Conservation (phyloP, 129 eudicot genomes). For the Ambrosia artemisiifolia region DNA sequence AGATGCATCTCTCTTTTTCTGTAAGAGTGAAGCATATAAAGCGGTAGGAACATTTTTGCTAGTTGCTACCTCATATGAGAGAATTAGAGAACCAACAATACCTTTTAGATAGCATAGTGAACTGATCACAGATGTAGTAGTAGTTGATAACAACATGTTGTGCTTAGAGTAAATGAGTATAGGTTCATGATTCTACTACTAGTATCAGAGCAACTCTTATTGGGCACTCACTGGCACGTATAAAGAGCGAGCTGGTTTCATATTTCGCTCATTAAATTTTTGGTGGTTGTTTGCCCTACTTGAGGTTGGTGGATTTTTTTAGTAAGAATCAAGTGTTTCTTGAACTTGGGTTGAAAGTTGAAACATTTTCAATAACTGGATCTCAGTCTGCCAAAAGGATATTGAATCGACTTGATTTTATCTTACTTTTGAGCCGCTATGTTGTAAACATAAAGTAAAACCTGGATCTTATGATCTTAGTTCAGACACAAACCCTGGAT, state of each 20-base stretch:
- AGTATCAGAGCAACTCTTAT: neutral
- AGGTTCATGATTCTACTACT: neutral
- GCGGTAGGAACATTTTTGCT: neutral
- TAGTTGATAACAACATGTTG: neutral
- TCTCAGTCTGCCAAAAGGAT: neutral
- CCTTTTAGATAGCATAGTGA: constrained; percentile 1
- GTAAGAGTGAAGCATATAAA: neutral
- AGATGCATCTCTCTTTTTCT: neutral
- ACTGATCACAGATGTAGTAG: neutral
- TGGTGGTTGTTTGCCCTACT: neutral
- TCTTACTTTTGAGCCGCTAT: neutral
- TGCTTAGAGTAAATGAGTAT: neutral
- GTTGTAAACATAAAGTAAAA: neutral
- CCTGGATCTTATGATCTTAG: neutral
- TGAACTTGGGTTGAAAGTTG: neutral
- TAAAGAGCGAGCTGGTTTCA: neutral
- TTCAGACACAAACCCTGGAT: neutral
- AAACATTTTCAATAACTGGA: neutral
- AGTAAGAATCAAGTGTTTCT: neutral
- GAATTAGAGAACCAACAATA: neutral
- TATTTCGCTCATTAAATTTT: neutral
- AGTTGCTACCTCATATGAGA: neutral
- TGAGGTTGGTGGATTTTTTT: neutral
- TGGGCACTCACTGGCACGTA: too few relatives aligned
- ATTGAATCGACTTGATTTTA: neutral